These are phyloP conservation scores for Colletotrichum coccodes DNA, from an alignment of 2,329 filamentous ascomycete genomes.

Conservation along the genomic window DNA sequence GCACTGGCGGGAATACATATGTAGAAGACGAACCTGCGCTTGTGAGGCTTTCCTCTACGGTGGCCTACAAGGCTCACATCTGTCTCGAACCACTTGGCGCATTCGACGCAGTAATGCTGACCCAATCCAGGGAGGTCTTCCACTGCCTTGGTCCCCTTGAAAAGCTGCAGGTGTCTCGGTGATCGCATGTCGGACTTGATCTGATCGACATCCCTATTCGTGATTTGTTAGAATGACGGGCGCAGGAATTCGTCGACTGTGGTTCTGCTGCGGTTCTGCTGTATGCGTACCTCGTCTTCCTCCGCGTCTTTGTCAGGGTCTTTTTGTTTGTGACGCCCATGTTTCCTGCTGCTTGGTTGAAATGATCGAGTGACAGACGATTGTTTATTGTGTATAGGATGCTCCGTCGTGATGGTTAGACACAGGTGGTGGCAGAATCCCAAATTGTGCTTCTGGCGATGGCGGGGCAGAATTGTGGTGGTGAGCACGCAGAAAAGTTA, in stretches of 20 bases:
- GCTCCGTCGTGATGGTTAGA: background rate
- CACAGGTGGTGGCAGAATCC: slow-evolving; percentile 8
- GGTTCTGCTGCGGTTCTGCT: slow-evolving; percentile 35
- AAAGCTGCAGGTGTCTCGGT: slow-evolving; percentile 82
- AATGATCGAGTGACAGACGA: background rate
- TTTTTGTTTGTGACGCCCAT: slow-evolving; percentile 78
- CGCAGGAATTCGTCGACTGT: background rate
- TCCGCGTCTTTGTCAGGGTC: slow-evolving; percentile 79
- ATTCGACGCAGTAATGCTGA: slow-evolving; percentile 88
- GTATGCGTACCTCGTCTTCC: slow-evolving; percentile 69
- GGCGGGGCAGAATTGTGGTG: slow-evolving; percentile 24
- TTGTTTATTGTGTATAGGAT: background rate
- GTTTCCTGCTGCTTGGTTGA: slow-evolving; percentile 35
- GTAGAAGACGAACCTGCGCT: slow-evolving; percentile 72
- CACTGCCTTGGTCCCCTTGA: slow-evolving; percentile 79
- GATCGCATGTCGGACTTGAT: slow-evolving; percentile 84
- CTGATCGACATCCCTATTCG: slow-evolving; percentile 88
- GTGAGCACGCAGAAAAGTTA: slow-evolving; percentile 19
- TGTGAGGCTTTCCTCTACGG: slow-evolving; percentile 90
- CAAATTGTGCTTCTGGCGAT: background rate
- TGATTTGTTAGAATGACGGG: background rate
- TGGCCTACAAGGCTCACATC: slow-evolving; percentile 81
- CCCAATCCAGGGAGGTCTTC: slow-evolving; percentile 93
- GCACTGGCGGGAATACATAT: background rate
- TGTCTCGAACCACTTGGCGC: slow-evolving; percentile 95